Evolutionary conservation across 129 eudicot genomes (phyloP).

Genomic region (Flaveria linearis): DNA sequence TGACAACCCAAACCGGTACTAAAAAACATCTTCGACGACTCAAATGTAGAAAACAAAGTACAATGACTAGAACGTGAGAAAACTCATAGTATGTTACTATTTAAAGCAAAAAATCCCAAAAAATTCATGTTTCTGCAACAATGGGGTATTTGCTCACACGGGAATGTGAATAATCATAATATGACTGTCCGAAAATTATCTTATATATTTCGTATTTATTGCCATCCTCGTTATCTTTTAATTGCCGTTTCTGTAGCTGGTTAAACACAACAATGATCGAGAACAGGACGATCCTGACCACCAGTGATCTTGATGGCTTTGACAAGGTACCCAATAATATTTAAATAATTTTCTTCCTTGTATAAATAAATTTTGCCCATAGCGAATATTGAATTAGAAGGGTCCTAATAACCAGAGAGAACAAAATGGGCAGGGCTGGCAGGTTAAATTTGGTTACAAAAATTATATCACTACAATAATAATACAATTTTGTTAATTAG

Average conservation of each 20-base stretch:
- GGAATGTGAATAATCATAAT: neutral
- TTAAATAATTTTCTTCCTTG: neutral
- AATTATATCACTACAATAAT: neutral
- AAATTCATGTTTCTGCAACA: neutral
- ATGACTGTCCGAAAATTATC: neutral
- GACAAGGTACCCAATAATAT: conserved; percentile 67
- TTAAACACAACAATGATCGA: conserved; percentile 93
- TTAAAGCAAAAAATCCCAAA: neutral
- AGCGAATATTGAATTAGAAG: neutral
- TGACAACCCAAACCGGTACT: neutral
- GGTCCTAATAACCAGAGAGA: neutral
- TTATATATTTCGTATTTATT: neutral
- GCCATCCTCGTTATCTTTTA: neutral
- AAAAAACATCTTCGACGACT: neutral
- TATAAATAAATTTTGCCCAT: neutral
- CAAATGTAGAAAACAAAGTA: neutral
- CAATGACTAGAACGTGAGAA: neutral
- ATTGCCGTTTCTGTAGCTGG: conserved; percentile 55
- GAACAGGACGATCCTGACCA: conserved; percentile 72
- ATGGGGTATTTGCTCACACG: neutral
- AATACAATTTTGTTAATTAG: too few relatives aligned
- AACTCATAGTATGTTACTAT: neutral
- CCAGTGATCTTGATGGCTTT: conserved; percentile 86
- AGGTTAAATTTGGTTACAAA: neutral
- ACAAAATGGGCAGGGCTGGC: neutral